phyloP scores from a whole-genome alignment of 148 eudicot genomes.

The Cornus florida region DNA sequence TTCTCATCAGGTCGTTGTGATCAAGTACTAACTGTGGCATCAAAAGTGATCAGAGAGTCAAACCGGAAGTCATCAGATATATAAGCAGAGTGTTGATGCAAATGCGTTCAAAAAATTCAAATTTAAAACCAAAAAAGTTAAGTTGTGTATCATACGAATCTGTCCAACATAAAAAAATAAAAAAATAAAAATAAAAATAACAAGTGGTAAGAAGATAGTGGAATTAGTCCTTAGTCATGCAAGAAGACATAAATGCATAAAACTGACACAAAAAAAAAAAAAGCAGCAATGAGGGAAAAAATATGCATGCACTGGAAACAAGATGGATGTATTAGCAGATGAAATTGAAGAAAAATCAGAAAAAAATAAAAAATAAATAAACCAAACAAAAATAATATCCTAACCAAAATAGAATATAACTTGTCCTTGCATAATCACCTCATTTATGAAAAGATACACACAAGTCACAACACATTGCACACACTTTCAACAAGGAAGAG shows the following conservation, averaged over 20 bases:
- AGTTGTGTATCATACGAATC: no score
- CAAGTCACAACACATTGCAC: neutral
- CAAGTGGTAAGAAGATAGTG: neutral
- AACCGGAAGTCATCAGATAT: neutral
- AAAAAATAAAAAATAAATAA: no score
- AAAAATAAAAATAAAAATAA: no score
- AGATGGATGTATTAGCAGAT: neutral
- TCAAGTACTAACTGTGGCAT: constrained; percentile 71
- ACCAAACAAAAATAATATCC: neutral
- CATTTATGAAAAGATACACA: no score
- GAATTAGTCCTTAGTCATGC: neutral
- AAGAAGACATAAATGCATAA: neutral
- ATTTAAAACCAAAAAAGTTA: no score
- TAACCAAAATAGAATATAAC: neutral
- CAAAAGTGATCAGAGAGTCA: constrained; percentile 6
- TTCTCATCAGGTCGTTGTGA: constrained; percentile 68
- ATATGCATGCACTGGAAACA: neutral
- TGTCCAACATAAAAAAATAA: no score
- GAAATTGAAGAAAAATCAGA: neutral
- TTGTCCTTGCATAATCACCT: neutral
- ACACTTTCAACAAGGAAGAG: neutral
- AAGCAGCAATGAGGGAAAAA: no score
- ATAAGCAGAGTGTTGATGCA: neutral
- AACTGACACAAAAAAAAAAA: no score
- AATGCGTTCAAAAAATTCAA: no score